Evolutionary conservation across 2,329 filamentous ascomycete species (phyloP).

Genomic region (Paramyrothecium roridum): DNA sequence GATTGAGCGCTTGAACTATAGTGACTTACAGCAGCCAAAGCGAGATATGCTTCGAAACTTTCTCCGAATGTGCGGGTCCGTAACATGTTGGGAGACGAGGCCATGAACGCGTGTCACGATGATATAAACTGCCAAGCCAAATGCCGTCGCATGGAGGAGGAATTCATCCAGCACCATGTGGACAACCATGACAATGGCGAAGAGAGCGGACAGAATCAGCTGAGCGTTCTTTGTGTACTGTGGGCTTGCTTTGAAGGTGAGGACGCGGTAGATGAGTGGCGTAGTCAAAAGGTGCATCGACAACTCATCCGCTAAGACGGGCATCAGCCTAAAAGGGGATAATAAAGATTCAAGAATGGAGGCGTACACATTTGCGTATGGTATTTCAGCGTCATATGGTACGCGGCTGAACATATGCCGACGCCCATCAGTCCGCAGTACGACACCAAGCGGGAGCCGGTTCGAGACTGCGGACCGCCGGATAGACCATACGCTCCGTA

Average conservation of each 20-base stretch:
- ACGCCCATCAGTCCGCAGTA: conserved; percentile 35
- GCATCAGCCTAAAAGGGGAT: conserved; percentile 4
- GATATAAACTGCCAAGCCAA: conserved; percentile 29
- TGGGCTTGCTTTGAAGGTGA: conserved; percentile 27
- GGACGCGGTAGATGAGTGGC: conserved; percentile 35
- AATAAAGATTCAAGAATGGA: not conserved
- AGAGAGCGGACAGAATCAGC: conserved; percentile 14
- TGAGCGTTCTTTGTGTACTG: conserved; percentile 18
- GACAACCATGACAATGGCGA: conserved; percentile 32
- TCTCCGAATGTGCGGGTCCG: conserved; percentile 16
- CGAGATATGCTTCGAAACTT: conserved; percentile 13
- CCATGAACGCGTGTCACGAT: conserved; percentile 25
- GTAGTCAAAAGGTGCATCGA: conserved; percentile 39
- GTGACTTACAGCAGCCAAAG: conserved; percentile 14
- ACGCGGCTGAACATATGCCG: conserved; percentile 25
- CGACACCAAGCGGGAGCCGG: conserved; percentile 24
- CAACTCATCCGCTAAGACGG: conserved; percentile 29
- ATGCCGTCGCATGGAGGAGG: conserved; percentile 31
- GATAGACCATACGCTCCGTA: conserved; percentile 35
- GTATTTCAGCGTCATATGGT: conserved; percentile 31
- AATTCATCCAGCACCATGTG: conserved; percentile 42
- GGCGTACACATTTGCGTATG: conserved; percentile 30
- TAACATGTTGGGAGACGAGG: conserved; percentile 27
- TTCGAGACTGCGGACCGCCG: conserved; percentile 9
- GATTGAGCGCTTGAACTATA: not conserved